Conservation (phyloP, 2,329 filamentous ascomycete species). For the Lachnellula hyalina region DNA sequence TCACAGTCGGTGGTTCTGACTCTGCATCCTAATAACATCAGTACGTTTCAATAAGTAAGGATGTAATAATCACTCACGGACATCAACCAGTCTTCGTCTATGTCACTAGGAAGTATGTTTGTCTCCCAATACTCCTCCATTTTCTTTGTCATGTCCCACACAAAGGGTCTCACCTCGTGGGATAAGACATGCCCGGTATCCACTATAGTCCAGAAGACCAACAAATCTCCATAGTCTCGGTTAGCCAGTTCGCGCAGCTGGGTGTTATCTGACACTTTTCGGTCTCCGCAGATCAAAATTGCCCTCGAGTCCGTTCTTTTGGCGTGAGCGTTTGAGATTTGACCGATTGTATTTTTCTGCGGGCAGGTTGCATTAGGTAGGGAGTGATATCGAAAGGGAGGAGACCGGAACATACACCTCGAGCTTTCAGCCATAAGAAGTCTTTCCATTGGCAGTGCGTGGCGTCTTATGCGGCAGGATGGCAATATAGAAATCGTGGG, state of each 20-base stretch:
- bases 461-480: conserved; percentile 8
- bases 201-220: conserved; percentile 15
- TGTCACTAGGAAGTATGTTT: background rate
- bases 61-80: background rate
- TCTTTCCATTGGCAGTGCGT: conserved; percentile 4
- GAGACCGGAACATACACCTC: conserved; percentile 2
- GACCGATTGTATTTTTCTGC: conserved; percentile 8
- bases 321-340: conserved; percentile 2
- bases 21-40: too few relatives aligned
- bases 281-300: background rate
- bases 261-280: background rate
- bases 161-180: background rate
- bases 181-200: background rate
- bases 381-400: background rate
- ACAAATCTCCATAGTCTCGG: background rate
- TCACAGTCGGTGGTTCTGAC: too few relatives aligned
- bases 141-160: background rate
- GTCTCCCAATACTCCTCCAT: background rate
- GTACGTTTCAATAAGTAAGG: too few relatives aligned
- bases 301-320: background rate
- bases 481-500: conserved; percentile 9
- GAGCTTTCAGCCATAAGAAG: conserved; percentile 10
- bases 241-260: conserved; percentile 4
- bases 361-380: background rate
- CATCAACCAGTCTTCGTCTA: background rate